phyloP scores from a whole-genome alignment of 169 alveolate species.

The Eimeria zaria region DNA sequence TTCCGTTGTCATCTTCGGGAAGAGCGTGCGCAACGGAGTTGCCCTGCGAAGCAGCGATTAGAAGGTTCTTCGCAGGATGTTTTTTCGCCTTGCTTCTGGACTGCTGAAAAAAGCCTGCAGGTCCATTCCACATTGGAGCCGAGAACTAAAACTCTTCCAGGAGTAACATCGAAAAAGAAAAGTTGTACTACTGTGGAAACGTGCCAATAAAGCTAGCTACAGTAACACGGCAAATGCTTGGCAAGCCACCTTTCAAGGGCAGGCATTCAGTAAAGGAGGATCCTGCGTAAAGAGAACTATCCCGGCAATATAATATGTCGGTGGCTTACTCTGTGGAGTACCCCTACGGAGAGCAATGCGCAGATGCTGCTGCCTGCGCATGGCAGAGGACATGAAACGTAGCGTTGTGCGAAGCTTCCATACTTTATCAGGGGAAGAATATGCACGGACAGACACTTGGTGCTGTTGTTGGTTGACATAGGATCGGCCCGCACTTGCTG shows the following conservation, averaged over 20 bases:
- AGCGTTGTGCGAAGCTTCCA: background rate
- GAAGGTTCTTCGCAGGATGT: background rate
- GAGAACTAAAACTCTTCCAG: background rate
- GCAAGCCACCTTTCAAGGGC: background rate
- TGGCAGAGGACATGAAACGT: background rate
- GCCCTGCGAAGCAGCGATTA: background rate
- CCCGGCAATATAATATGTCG: no score
- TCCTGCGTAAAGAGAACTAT: background rate
- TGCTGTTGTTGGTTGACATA: background rate
- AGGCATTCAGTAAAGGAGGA: background rate
- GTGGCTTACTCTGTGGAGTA: background rate
- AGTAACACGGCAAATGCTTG: background rate
- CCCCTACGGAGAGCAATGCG: slow-evolving; percentile 2
- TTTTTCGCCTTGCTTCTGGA: background rate
- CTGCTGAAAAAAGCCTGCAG: background rate
- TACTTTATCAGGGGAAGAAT: background rate
- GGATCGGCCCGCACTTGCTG: slow-evolving; percentile 15
- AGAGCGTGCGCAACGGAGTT: background rate
- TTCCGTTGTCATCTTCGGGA: background rate
- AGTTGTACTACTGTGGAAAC: background rate
- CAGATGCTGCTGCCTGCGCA: slow-evolving; percentile 50
- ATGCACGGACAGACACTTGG: background rate
- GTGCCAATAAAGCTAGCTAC: background rate
- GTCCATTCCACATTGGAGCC: background rate
- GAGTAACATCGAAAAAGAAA: background rate